Evolutionary conservation across 805 yeast genomes (phyloP).

Genomic region (Ogataea nakhonphanomensis): DNA sequence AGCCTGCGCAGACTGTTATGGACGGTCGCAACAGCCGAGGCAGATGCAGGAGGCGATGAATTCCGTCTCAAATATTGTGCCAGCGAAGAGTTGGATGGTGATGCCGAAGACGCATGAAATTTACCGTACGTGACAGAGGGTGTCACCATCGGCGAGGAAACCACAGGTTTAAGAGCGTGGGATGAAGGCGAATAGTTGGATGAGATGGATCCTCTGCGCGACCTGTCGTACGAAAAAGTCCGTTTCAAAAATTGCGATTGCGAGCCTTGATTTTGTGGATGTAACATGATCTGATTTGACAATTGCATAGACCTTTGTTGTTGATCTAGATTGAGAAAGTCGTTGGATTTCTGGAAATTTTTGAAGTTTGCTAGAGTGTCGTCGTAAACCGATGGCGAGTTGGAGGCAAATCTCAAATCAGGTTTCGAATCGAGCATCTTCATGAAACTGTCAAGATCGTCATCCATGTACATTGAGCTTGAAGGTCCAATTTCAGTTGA

Average conservation of each 20-base stretch:
- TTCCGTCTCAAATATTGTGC: constrained; percentile 16
- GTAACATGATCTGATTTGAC: constrained; percentile 6
- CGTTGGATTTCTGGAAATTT: constrained; percentile 27
- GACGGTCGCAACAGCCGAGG: constrained; percentile 11
- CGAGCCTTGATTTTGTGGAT: constrained; percentile 7
- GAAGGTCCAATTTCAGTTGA: constrained; percentile 27
- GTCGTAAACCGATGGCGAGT: constrained; percentile 26
- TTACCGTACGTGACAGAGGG: constrained; percentile 26
- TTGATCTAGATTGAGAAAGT: constrained; percentile 20
- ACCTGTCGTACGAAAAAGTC: constrained; percentile 13
- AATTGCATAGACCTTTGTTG: constrained; percentile 10
- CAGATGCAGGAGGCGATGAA: constrained; percentile 16
- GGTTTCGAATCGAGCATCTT: constrained; percentile 37
- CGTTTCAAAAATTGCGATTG: constrained; percentile 16
- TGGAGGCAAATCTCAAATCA: constrained; percentile 31
- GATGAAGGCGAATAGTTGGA: constrained; percentile 26
- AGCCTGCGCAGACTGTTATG: constrained; percentile 12
- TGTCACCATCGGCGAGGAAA: constrained; percentile 21
- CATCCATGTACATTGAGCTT: constrained; percentile 29
- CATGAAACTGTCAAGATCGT: constrained; percentile 34
- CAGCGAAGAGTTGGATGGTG: constrained; percentile 22
- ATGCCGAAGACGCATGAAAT: constrained; percentile 15
- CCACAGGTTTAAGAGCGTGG: constrained; percentile 18
- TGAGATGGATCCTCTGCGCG: constrained; percentile 21
- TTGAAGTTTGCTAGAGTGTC: constrained; percentile 30